Evolutionary conservation across 352 stramenopile genomes (phyloP).

Genomic region (Globisporangium carolinianum): DNA sequence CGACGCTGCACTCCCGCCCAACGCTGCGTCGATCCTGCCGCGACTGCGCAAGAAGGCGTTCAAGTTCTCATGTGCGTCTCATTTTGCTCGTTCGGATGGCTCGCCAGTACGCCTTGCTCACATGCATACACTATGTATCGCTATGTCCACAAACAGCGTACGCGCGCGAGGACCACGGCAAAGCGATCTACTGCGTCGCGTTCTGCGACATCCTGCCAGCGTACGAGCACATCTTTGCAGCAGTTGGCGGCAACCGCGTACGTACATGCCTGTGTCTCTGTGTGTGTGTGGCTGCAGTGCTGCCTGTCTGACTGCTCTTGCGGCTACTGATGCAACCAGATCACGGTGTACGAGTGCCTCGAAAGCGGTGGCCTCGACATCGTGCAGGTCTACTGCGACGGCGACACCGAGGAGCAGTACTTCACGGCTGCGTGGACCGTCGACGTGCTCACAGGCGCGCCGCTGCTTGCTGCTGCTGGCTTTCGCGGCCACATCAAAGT

Average conservation of each 20-base stretch:
- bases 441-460: conserved; percentile 58
- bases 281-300: too few relatives aligned
- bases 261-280: background rate
- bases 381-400: conserved; percentile 73
- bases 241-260: conserved; percentile 65
- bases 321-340: conserved; percentile 13
- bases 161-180: conserved; percentile 62
- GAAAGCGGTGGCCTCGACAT: conserved; percentile 69
- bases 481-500: conserved; percentile 80
- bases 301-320: background rate
- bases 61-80: conserved; percentile 15
- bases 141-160: conserved; percentile 29
- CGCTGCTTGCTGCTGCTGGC: conserved; percentile 63
- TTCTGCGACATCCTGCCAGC: conserved; percentile 64
- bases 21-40: conserved; percentile 14
- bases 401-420: conserved; percentile 73
- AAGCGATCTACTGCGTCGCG: conserved; percentile 67
- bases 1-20: conserved; percentile 7
- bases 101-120: background rate
- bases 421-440: conserved; percentile 76
- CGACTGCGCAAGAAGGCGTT: conserved; percentile 16
- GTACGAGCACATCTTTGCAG: conserved; percentile 70
- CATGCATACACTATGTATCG: background rate
- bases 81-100: background rate
- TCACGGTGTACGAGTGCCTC: conserved; percentile 75